Evolutionary conservation across 2,329 filamentous ascomycete genomes (phyloP).

Genomic region (Lachnellula willkommii): DNA sequence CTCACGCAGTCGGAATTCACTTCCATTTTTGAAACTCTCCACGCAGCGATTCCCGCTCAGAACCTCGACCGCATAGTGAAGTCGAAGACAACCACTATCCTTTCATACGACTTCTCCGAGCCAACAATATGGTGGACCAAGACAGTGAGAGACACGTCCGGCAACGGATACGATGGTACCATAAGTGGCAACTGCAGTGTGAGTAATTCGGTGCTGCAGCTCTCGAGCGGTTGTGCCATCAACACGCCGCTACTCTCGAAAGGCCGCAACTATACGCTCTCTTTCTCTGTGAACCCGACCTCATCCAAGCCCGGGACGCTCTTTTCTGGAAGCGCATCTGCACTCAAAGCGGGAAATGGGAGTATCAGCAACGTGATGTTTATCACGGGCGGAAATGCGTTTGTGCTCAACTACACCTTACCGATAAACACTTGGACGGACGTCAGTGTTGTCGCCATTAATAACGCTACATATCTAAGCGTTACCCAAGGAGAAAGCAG

Average conservation of each 20-base stretch:
- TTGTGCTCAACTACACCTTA: slow-evolving; percentile 37
- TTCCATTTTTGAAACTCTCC: slow-evolving; percentile 36
- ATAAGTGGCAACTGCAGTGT: slow-evolving; percentile 34
- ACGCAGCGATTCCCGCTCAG: slow-evolving; percentile 40
- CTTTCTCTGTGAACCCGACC: slow-evolving; percentile 37
- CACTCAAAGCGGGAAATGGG: slow-evolving; percentile 34
- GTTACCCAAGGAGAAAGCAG: slow-evolving; percentile 9
- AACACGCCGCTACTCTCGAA: slow-evolving; percentile 47
- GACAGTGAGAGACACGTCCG: slow-evolving; percentile 33
- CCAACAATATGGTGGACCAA: slow-evolving; percentile 4
- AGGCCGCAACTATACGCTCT: slow-evolving; percentile 51
- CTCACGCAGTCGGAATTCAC: slow-evolving; percentile 37
- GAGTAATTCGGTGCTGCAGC: slow-evolving; percentile 27
- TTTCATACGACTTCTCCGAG: slow-evolving; percentile 33
- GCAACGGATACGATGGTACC: slow-evolving; percentile 37
- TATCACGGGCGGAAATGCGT: slow-evolving; percentile 35
- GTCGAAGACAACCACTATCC: slow-evolving; percentile 34
- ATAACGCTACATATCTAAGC: slow-evolving; percentile 33
- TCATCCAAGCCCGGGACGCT: slow-evolving; percentile 35
- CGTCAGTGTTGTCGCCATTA: slow-evolving; percentile 32
- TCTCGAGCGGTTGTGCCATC: slow-evolving; percentile 38
- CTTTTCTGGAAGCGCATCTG: slow-evolving; percentile 40
- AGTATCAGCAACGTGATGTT: slow-evolving; percentile 34
- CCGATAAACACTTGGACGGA: slow-evolving; percentile 35
- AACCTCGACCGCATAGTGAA: slow-evolving; percentile 43